phyloP scores from a whole-genome alignment of 176 grass and related monocot species.

The Rhynchospora pubera region DNA sequence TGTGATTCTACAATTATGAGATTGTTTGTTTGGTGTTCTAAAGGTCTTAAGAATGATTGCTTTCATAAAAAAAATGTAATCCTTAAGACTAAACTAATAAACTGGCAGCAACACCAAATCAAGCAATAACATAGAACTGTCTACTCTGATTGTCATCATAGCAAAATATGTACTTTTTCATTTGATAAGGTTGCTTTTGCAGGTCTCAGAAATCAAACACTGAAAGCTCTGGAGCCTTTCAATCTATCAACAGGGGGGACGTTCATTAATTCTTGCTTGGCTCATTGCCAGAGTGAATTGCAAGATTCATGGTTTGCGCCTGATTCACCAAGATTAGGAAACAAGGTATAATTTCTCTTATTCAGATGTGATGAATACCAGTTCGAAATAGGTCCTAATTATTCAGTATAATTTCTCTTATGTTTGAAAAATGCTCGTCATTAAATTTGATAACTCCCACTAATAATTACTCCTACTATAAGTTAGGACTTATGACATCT shows the following conservation, averaged over 20 bases:
- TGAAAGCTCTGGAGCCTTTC: constrained; percentile 38
- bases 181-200: constrained; percentile 18
- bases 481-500: background rate
- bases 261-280: constrained; percentile 77
- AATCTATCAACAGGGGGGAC: constrained; percentile 35
- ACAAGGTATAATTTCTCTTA: constrained; percentile 40
- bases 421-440: background rate
- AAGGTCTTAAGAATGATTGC: background rate
- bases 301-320: constrained; percentile 70
- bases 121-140: background rate
- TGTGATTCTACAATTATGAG: background rate
- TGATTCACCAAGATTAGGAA: constrained; percentile 42
- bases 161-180: background rate
- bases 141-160: background rate
- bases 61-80: background rate
- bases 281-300: constrained; percentile 79
- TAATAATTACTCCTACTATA: background rate
- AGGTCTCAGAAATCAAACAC: constrained; percentile 58
- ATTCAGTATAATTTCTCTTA: background rate
- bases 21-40: background rate
- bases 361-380: background rate
- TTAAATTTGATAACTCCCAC: background rate
- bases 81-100: background rate
- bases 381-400: background rate
- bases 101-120: background rate